These are phyloP conservation scores for Escallonia herrerae DNA, from an alignment of 129 eudicot species.

Conservation along the genomic window DNA sequence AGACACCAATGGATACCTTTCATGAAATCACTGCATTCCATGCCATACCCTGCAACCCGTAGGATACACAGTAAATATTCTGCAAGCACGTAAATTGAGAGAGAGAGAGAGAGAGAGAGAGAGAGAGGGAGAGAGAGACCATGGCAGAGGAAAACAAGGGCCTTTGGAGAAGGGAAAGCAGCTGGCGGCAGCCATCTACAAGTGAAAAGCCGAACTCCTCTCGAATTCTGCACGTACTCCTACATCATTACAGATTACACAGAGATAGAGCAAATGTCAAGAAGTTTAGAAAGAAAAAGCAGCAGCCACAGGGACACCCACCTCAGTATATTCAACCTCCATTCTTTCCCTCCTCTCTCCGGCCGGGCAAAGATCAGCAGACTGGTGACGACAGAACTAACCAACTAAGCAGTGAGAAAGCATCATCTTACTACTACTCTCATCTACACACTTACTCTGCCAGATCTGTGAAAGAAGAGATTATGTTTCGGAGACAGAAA, in stretches of 20 bases:
- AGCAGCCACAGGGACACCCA: conserved; percentile 18
- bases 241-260: conserved; percentile 12
- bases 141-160: conserved; percentile 98
- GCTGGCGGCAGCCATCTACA: conserved; percentile 95
- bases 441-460: background rate
- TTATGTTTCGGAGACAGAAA: background rate
- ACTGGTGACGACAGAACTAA: background rate
- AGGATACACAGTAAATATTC: conserved; percentile 6
- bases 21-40: conserved; percentile 99
- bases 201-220: conserved; percentile 83
- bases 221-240: conserved; percentile 77
- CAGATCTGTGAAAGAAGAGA: background rate
- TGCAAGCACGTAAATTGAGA: conserved; percentile 2
- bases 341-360: conserved; percentile 9
- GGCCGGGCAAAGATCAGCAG: background rate
- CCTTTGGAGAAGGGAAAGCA: conserved; percentile 65
- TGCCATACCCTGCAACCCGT: conserved; percentile 83
- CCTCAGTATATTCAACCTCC: conserved; percentile 82
- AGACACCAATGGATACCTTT: conserved; percentile 51
- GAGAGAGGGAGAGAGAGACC: conserved; percentile 48
- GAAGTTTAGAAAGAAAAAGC: conserved; percentile 1
- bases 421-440: background rate
- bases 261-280: conserved; percentile 7
- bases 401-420: background rate
- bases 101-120: conserved; percentile 36